Conservation (phyloP, 2,329 filamentous ascomycete species). For the Botrytis pseudocinerea region DNA sequence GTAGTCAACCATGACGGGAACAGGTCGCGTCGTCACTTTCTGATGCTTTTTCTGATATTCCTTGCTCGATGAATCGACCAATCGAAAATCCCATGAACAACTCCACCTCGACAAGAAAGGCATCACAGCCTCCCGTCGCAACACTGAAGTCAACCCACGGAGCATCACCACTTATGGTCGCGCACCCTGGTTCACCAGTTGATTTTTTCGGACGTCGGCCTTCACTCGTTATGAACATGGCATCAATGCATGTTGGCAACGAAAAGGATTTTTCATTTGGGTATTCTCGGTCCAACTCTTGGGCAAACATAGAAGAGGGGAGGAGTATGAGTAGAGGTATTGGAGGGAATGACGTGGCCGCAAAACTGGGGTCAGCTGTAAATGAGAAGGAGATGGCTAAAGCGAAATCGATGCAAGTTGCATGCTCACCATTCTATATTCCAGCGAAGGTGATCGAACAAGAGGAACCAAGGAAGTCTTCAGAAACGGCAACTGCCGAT, state of each 20-base stretch:
- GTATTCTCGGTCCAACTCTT: slow-evolving; percentile 29
- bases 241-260: slow-evolving; percentile 35
- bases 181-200: slow-evolving; percentile 40
- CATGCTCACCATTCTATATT: slow-evolving; percentile 35
- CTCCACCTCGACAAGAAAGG: slow-evolving; percentile 23
- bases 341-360: slow-evolving; percentile 40
- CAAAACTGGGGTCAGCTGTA: slow-evolving; percentile 32
- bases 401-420: slow-evolving; percentile 31
- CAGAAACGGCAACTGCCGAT: slow-evolving; percentile 28
- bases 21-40: slow-evolving; percentile 56
- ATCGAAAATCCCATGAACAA: slow-evolving; percentile 34
- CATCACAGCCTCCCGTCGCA: slow-evolving; percentile 32
- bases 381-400: slow-evolving; percentile 25
- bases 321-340: slow-evolving; percentile 29
- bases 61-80: slow-evolving; percentile 35
- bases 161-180: slow-evolving; percentile 37
- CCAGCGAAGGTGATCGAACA: slow-evolving; percentile 38
- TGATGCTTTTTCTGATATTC: slow-evolving; percentile 39
- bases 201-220: slow-evolving; percentile 36
- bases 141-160: slow-evolving; percentile 38
- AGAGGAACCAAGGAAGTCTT: slow-evolving; percentile 29
- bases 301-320: slow-evolving; percentile 14
- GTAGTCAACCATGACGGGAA: slow-evolving; percentile 55
- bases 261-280: slow-evolving; percentile 30
- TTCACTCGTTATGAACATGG: slow-evolving; percentile 32